Percentiles rank a stretch among this genome's conserved stretches.
Conservation (phyloP, 148 eudicot species). For the Spergularia marina region DNA sequence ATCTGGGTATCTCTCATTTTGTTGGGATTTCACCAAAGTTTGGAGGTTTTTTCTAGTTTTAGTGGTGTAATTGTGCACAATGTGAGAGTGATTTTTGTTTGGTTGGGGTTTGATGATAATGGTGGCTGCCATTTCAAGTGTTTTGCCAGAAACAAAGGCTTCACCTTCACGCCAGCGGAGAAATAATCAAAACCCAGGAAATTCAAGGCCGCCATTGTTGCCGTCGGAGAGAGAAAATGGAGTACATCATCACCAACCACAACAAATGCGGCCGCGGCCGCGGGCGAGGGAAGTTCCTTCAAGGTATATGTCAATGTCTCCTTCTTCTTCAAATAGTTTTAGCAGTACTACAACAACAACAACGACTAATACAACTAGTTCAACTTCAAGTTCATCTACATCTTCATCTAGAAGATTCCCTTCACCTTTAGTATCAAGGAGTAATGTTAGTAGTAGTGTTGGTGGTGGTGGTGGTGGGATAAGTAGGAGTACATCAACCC, state of each 20-base stretch:
- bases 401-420: conserved; percentile 69
- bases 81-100: conserved; percentile 41
- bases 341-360: conserved; percentile 38
- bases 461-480: background rate
- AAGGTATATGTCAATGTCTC: conserved; percentile 76
- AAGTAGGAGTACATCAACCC: conserved; percentile 26
- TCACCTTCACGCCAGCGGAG: conserved; percentile 27
- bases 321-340: conserved; percentile 69
- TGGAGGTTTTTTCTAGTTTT: background rate
- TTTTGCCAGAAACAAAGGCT: conserved; percentile 48
- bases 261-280: conserved; percentile 38
- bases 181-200: conserved; percentile 16
- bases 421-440: conserved; percentile 63
- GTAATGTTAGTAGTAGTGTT: background rate
- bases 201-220: conserved; percentile 63
- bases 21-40: conserved; percentile 29
- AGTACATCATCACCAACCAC: background rate
- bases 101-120: conserved; percentile 40
- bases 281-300: conserved; percentile 69
- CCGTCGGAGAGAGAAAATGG: conserved; percentile 66
- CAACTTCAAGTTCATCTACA: conserved; percentile 38
- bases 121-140: conserved; percentile 70
- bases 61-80: conserved; percentile 9
- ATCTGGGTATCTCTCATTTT: conserved; percentile 24
- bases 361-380: conserved; percentile 27